phyloP scores from a whole-genome alignment of 2,329 filamentous ascomycete species.

The Arachnopeziza araneosa region DNA sequence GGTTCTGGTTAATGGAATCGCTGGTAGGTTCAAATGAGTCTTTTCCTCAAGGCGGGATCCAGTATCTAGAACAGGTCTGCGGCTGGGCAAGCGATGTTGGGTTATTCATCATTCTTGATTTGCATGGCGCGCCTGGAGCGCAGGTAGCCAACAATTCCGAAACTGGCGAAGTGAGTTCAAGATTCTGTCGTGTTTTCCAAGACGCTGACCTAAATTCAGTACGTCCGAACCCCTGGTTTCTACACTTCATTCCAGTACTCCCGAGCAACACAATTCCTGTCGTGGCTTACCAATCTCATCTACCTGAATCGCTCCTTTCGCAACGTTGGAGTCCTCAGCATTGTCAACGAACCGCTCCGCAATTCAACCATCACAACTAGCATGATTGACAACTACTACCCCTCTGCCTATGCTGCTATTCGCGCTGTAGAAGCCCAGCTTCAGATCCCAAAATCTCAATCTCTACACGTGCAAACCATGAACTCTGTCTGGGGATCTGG shows the following conservation, averaged over 20 bases:
- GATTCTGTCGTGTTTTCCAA: neutral
- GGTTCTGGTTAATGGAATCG: conserved; percentile 45
- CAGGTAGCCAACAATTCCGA: conserved; percentile 38
- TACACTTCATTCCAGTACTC: conserved; percentile 52
- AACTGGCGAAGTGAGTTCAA: conserved; percentile 10
- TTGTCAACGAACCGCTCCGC: conserved; percentile 32
- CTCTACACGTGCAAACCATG: conserved; percentile 50
- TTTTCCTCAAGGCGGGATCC: conserved; percentile 41
- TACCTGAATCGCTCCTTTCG: conserved; percentile 41
- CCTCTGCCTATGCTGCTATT: conserved; percentile 40
- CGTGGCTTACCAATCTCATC: conserved; percentile 48
- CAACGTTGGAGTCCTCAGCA: conserved; percentile 53
- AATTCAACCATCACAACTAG: conserved; percentile 45
- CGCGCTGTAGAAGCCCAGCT: conserved; percentile 43
- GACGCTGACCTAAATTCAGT: conserved; percentile 17
- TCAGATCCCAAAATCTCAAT: conserved; percentile 35
- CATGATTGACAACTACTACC: conserved; percentile 37
- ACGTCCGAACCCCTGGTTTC: conserved; percentile 42
- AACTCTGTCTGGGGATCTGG: conserved; percentile 38
- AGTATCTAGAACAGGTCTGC: conserved; percentile 39
- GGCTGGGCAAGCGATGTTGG: conserved; percentile 39
- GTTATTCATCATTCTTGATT: conserved; percentile 45
- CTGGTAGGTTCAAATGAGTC: conserved; percentile 40
- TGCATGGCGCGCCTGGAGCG: conserved; percentile 43
- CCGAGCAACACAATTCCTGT: conserved; percentile 48